phyloP scores from a whole-genome alignment of 1,284 basidiomycete species.

The Limonomyces culmigenus region DNA sequence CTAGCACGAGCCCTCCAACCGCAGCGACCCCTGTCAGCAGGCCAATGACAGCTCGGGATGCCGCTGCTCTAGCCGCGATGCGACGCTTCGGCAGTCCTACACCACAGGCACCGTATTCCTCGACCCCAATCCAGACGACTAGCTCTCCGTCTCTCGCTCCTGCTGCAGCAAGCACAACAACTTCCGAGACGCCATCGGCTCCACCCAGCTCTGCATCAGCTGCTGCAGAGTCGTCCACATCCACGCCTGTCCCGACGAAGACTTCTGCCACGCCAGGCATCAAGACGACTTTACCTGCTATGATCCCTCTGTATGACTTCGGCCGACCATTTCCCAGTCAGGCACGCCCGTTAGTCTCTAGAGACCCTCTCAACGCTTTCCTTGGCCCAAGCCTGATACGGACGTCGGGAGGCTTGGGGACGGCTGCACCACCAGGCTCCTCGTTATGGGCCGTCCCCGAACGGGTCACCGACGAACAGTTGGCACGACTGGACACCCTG shows the following conservation, averaged over 20 bases:
- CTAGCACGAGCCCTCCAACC: too few species aligned
- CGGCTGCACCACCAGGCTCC: background rate
- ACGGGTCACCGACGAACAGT: conserved; percentile 38
- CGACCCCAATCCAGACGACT: too few species aligned
- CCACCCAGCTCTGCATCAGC: background rate
- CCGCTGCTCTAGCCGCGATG: too few species aligned
- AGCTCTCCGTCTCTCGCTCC: too few species aligned
- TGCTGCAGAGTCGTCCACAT: background rate
- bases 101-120: too few species aligned
- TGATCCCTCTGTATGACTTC: conserved; percentile 36
- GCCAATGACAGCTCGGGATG: too few species aligned
- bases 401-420: background rate
- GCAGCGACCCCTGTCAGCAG: too few species aligned
- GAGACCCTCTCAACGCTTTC: conserved; percentile 1
- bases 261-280: conserved; percentile 3
- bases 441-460: conserved; percentile 24
- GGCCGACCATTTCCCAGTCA: too few species aligned
- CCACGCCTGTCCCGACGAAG: conserved; percentile 4
- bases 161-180: too few species aligned
- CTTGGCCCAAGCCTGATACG: background rate
- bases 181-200: background rate
- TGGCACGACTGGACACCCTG: conserved; percentile 40
- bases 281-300: too few species aligned
- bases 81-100: too few species aligned
- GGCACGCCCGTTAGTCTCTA: conserved; percentile 2